These are phyloP conservation scores for Crithidia expoeki DNA, from an alignment of 208 protist genomes.

Conservation along the genomic window DNA sequence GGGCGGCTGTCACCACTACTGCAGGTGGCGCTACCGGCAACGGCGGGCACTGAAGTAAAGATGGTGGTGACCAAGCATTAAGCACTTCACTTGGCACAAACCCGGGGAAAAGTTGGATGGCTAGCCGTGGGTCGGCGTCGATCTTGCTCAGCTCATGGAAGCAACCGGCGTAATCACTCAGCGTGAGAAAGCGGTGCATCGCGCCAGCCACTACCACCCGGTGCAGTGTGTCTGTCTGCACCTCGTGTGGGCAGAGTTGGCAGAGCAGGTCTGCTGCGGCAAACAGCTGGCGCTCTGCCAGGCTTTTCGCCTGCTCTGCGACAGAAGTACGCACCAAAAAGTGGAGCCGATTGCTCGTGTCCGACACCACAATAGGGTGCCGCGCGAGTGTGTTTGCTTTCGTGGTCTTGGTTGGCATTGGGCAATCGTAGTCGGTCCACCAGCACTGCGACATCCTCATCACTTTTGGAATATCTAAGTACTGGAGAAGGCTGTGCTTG, in stretches of 20 bases:
- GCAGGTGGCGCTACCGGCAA: constrained; percentile 1
- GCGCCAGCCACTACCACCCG: constrained; percentile 43
- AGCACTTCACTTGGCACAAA: constrained; percentile 8
- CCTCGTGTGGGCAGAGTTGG: constrained; percentile 61
- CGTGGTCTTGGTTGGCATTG: constrained; percentile 32
- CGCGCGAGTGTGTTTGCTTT: constrained; percentile 26
- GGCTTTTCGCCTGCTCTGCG: constrained; percentile 28
- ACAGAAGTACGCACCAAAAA: constrained; percentile 40
- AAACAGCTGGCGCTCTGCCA: constrained; percentile 37
- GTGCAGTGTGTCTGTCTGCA: constrained; percentile 31
- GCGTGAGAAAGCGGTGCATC: constrained; percentile 43
- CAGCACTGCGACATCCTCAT: constrained; percentile 38
- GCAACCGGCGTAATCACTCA: constrained; percentile 38
- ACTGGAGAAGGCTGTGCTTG: constrained; percentile 26
- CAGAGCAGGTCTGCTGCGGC: constrained; percentile 55
- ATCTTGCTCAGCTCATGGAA: constrained; percentile 54
- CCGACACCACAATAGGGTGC: constrained; percentile 40
- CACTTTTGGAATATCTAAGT: constrained; percentile 18
- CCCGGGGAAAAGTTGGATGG: constrained; percentile 50
- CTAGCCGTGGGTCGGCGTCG: constrained; percentile 48
- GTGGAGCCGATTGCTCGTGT: constrained; percentile 39
- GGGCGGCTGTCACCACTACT: constrained; percentile 1
- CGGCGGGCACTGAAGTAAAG: background rate
- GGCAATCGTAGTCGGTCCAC: constrained; percentile 58
- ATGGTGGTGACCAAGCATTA: background rate